phyloP scores from a whole-genome alignment of 176 grass and related monocot species.

The Rhipidocladum racemiflorum region DNA sequence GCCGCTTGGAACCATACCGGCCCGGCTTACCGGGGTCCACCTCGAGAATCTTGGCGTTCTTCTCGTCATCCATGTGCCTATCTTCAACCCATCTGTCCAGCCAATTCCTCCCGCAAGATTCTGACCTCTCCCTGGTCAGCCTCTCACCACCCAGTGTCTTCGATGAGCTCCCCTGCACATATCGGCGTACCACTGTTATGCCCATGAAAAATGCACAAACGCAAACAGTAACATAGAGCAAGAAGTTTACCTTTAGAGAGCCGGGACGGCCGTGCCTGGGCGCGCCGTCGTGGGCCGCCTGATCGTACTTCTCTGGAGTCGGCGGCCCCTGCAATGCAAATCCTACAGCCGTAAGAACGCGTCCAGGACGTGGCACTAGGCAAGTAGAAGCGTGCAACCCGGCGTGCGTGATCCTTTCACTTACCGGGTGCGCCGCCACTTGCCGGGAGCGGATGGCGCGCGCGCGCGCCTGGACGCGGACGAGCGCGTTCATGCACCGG shows the following conservation, averaged over 20 bases:
- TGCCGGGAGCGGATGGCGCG: constrained; percentile 48
- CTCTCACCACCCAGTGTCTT: constrained; percentile 41
- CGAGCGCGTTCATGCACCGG: constrained; percentile 92
- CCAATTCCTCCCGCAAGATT: constrained; percentile 77
- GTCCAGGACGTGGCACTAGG: neutral
- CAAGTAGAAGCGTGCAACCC: too few species aligned
- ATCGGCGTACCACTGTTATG: neutral
- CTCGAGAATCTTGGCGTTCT: constrained; percentile 88
- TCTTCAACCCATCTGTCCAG: constrained; percentile 92
- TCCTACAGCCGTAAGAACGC: neutral
- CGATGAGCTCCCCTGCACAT: constrained; percentile 45
- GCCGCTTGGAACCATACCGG: constrained; percentile 36
- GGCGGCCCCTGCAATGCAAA: constrained; percentile 44
- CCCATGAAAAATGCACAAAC: neutral
- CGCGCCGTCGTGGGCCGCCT: constrained; percentile 22
- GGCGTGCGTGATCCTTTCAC: neutral
- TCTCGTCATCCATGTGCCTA: constrained; percentile 76
- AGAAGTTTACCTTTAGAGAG: constrained; percentile 47
- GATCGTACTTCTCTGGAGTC: constrained; percentile 76
- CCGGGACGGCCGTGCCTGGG: constrained; percentile 49
- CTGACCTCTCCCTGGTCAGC: constrained; percentile 56
- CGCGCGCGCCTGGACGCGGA: constrained; percentile 72
- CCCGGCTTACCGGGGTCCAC: constrained; percentile 89
- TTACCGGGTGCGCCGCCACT: constrained; percentile 19
- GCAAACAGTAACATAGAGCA: neutral